phyloP scores from a whole-genome alignment of 2,329 filamentous ascomycete species.

The Curvularia sp. region DNA sequence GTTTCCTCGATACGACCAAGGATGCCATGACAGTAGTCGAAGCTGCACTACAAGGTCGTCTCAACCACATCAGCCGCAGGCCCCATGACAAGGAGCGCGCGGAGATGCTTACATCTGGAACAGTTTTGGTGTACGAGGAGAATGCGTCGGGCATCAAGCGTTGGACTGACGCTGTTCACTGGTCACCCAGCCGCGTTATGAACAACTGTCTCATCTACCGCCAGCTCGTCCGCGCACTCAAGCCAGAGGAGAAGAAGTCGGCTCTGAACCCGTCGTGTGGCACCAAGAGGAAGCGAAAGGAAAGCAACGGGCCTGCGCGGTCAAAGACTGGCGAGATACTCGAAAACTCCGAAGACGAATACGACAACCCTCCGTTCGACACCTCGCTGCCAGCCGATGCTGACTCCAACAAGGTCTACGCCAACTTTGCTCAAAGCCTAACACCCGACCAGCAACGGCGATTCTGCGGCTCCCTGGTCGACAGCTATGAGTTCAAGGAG shows the following conservation, averaged over 20 bases:
- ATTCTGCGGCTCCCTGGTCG: conserved; percentile 82
- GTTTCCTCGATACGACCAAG: conserved; percentile 70
- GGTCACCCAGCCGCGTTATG: conserved; percentile 87
- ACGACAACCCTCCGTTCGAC: conserved; percentile 39
- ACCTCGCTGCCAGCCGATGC: conserved; percentile 28
- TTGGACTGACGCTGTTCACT: conserved; percentile 91
- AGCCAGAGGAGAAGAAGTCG: conserved; percentile 48
- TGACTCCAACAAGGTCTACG: conserved; percentile 45
- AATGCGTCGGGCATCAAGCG: conserved; percentile 89
- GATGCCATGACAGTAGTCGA: conserved; percentile 85
- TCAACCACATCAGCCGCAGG: conserved; percentile 79
- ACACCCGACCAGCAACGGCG: conserved; percentile 62
- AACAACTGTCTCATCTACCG: conserved; percentile 87
- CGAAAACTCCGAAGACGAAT: conserved; percentile 44
- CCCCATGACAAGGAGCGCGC: conserved; percentile 85
- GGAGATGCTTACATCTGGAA: conserved; percentile 80
- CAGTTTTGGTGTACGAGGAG: conserved; percentile 91
- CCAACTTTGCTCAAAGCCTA: conserved; percentile 49
- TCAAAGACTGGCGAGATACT: conserved; percentile 42
- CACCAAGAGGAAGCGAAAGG: conserved; percentile 49
- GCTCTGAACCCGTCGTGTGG: conserved; percentile 47
- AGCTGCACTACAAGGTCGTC: conserved; percentile 72
- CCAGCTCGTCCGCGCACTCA: conserved; percentile 63
- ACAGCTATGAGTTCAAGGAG: conserved; percentile 86
- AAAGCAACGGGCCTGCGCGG: conserved; percentile 34